phyloP scores from a whole-genome alignment of 208 protist genomes.

The Trypanosomatidae sp. region DNA sequence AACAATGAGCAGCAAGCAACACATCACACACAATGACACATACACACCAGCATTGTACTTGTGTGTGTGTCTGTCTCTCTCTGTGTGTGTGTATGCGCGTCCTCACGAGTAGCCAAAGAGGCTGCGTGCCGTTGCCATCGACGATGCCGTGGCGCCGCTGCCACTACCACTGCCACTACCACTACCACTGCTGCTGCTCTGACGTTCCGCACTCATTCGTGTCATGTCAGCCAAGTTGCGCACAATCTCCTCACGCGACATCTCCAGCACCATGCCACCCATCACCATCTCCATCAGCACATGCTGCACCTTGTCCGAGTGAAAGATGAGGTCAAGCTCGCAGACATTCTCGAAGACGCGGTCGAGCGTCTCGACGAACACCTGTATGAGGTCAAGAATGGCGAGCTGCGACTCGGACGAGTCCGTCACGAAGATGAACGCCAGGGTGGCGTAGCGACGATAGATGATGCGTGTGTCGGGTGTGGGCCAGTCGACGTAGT shows the following conservation, averaged over 20 bases:
- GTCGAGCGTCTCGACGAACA: slow-evolving; percentile 96
- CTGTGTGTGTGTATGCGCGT: too few species aligned
- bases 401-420: slow-evolving; percentile 94
- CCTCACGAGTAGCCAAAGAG: slow-evolving; percentile 10
- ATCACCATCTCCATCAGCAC: slow-evolving; percentile 97
- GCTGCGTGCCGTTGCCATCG: slow-evolving; percentile 2
- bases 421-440: slow-evolving; percentile 97
- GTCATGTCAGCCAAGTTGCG: slow-evolving; percentile 48
- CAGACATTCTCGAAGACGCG: slow-evolving; percentile 97
- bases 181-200: background rate
- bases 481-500: slow-evolving; percentile 79
- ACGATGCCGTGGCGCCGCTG: background rate
- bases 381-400: slow-evolving; percentile 96
- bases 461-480: slow-evolving; percentile 95
- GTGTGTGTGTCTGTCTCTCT: too few species aligned
- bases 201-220: slow-evolving; percentile 11
- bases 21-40: too few species aligned
- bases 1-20: too few species aligned
- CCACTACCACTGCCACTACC: too few species aligned
- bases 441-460: slow-evolving; percentile 97
- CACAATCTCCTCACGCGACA: slow-evolving; percentile 86
- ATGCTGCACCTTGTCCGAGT: slow-evolving; percentile 96
- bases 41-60: too few species aligned
- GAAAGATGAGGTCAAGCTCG: slow-evolving; percentile 98
- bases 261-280: slow-evolving; percentile 97